Evolutionary conservation across 805 yeast species (phyloP), one percentile per base, ranked within the genome.

Genomic region (Candida khao-thaluensis): DNA sequence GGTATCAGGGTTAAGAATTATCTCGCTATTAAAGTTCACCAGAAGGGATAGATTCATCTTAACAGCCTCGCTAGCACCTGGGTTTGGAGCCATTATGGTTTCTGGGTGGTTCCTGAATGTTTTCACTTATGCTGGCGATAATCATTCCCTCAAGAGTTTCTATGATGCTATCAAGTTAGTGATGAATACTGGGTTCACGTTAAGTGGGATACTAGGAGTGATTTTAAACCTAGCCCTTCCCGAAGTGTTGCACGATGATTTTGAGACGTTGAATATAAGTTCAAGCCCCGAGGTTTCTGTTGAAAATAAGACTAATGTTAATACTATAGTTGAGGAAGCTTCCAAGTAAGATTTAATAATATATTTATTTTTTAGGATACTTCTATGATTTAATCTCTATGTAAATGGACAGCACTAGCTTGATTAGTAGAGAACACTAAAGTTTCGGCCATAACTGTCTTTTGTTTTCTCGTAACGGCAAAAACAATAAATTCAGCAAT

Each of bases 341-440:
- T n/a, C n/a, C n/a, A n/a, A n/a, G n/a, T n/a, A n/a, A n/a, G n/a
- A n/a, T n/a, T n/a, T n/a, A n/a, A n/a, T n/a, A n/a, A n/a, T n/a
- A n/a, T n/a, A n/a, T n/a, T n/a, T n/a, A n/a, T n/a, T n/a, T n/a
- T n/a, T n/a, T n/a, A n/a, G n/a, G n/a, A n/a, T n/a, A n/a, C n/a
- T n/a, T n/a, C n/a, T n/a, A n/a, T n/a, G n/a, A n/a, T n/a, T n/a
- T n/a, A n/a, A n/a, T 42, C 45, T 39, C 54, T 43, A 68, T 81
- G 69, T 24, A 82, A 60, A 55, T 82, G 86, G 50, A 71, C 64
- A 6, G 95, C 80, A 43, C 85, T 74, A 3, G 95, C 96, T 69
- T 90, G 97, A 67, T 85, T 82, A 32, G 81, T 75, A 12, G 96
- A 86, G 67, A 89, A 86, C 9, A 91, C 81, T 57, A 90, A 71